Conservation (phyloP, 2,329 filamentous ascomycete genomes). For the Phyllosticta capitalensis region DNA sequence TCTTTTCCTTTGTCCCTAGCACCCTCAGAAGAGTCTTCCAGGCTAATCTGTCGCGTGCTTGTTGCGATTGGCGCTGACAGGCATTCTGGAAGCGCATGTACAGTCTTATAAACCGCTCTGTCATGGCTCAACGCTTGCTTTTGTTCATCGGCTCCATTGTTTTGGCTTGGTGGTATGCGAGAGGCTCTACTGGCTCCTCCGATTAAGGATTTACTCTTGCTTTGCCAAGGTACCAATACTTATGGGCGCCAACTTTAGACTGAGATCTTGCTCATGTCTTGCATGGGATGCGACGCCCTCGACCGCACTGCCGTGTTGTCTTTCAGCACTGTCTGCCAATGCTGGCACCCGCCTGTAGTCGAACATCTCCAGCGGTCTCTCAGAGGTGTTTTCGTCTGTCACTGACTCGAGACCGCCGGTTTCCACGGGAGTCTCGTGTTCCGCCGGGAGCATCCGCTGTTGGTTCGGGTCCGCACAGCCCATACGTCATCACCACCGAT, state of each 20-base stretch:
- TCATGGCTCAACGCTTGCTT: constrained; percentile 8
- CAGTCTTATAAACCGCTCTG: constrained; percentile 28
- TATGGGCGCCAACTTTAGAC: neutral
- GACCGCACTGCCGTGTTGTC: neutral
- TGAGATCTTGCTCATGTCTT: neutral
- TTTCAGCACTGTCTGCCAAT: neutral
- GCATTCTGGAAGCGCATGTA: constrained; percentile 31
- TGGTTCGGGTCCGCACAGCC: neutral
- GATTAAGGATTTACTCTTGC: neutral
- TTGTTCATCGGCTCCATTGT: constrained; percentile 8
- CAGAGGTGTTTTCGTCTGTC: neutral
- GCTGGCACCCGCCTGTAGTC: neutral
- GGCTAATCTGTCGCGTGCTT: constrained; percentile 6
- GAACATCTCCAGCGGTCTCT: neutral
- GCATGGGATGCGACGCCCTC: neutral
- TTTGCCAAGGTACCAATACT: neutral
- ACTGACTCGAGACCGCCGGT: neutral
- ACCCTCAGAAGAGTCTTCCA: constrained; percentile 5
- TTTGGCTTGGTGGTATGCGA: constrained; percentile 9
- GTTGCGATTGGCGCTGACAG: constrained; percentile 18
- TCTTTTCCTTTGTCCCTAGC: neutral
- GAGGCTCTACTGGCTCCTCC: neutral
- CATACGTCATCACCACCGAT: neutral
- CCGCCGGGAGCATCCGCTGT: neutral
- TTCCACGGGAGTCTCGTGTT: neutral